phyloP scores from a whole-genome alignment of 495 filamentous ascomycete genomes.

The Bathelium albidoporum region DNA sequence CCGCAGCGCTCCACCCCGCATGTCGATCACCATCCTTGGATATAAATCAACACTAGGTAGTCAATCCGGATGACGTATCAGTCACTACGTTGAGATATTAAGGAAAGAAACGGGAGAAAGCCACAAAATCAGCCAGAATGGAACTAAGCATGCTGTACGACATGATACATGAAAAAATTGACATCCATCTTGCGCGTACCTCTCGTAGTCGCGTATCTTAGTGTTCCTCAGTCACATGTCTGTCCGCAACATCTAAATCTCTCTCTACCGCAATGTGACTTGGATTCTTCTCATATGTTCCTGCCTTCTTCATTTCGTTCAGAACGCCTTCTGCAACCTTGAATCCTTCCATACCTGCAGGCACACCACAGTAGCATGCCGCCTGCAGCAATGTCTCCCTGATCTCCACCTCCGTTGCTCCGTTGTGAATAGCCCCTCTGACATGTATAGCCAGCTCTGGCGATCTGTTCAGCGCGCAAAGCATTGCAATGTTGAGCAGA shows the following conservation, averaged over 20 bases:
- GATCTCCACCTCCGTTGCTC: slow-evolving; percentile 43
- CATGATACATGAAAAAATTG: neutral
- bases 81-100: neutral
- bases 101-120: neutral
- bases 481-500: slow-evolving; percentile 46
- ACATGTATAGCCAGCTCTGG: slow-evolving; percentile 44
- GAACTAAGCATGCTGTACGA: neutral
- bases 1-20: neutral
- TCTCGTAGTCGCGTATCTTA: neutral
- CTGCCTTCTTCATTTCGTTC: slow-evolving; percentile 20
- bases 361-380: slow-evolving; percentile 45
- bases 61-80: neutral
- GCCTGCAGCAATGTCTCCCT: slow-evolving; percentile 44
- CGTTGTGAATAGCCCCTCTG: slow-evolving; percentile 46
- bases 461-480: slow-evolving; percentile 42
- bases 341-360: slow-evolving; percentile 45
- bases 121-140: no score
- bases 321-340: slow-evolving; percentile 25
- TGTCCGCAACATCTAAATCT: neutral
- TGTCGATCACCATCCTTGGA: neutral
- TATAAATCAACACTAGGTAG: neutral
- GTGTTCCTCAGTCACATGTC: neutral
- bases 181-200: neutral
- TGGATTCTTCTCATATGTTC: neutral
- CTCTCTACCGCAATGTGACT: neutral